Evolutionary conservation across 2,329 filamentous ascomycete genomes (phyloP), one percentile per base, ranked within the genome.

Genomic region (Alternaria novae-zelandiae): DNA sequence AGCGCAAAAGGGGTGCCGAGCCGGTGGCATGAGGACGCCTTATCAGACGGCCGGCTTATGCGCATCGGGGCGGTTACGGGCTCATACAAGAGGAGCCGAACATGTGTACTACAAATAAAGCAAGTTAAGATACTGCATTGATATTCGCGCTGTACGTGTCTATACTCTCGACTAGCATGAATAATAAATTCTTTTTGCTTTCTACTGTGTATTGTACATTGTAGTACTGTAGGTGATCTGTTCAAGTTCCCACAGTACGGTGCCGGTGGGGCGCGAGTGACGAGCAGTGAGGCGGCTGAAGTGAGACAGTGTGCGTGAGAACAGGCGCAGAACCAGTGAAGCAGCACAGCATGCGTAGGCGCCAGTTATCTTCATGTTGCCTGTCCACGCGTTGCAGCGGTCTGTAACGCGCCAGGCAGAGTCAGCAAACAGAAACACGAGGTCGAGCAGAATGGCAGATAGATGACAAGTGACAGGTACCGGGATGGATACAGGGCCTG

Each of bases 301-400:
- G 57, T 61, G 65, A 67, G 59, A 65, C 65, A 54, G 23, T 12
- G 23, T 59, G 59, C 28, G 62, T 61, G 62, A 51, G 59, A 60
- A 61, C 62, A 64, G 62, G 59, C 59, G 58, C 45, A 30, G 20
- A 47, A 25, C 12, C 20, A 49, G 47, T 36, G 36, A 56, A 49
- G 54, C 47, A 15, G 32, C 15, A 41, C 28, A 26, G 54, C 57
- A 55, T 41, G 20, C 28, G 12, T 43, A 65, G 41, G 61, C 61
- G 64, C 64, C 61, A 28, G 26, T 8, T 53, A 41, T 53, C 58
- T 41, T 41, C n/a, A 25, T 57, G 45, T 50, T 59, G 32, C 51
- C 55, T 56, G 32, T 23, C 41, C 8, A 21, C 25, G 36, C 53
- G 17, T 45, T 9, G 13, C 32, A 17, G 26, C 50, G 20, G 45